A percentile compares a stretch with the other conserved stretches of the same genome.
phyloP scores from a whole-genome alignment of 2,329 filamentous ascomycete genomes.

The Emmonsia crescens region DNA sequence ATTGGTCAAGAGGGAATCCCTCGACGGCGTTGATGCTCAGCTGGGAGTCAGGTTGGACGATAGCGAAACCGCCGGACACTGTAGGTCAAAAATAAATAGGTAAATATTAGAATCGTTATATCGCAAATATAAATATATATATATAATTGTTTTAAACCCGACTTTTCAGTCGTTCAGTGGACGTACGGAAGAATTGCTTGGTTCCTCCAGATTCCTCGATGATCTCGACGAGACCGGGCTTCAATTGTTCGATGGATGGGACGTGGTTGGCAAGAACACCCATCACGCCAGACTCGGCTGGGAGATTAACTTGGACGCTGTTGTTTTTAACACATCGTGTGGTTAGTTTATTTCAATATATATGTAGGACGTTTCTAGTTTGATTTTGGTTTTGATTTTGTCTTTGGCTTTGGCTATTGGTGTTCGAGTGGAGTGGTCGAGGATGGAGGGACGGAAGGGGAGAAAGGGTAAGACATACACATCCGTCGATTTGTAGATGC shows the following conservation, averaged over 20 bases:
- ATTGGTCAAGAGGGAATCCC: constrained; percentile 88
- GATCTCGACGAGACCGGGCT: constrained; percentile 89
- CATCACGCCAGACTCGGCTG: constrained; percentile 97
- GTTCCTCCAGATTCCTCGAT: constrained; percentile 75
- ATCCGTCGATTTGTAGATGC: constrained; percentile 59
- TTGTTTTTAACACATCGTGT: constrained; percentile 50
- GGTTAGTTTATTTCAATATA: constrained; percentile 13
- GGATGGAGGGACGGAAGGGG: background rate
- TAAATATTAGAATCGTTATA: constrained; percentile 2
- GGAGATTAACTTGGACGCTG: constrained; percentile 92
- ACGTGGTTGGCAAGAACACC: constrained; percentile 99
- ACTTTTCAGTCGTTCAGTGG: background rate
- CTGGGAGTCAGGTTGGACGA: constrained; percentile 87
- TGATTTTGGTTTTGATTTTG: background rate
- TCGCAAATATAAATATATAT: background rate
- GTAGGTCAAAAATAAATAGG: constrained; percentile 3
- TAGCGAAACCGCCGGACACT: constrained; percentile 96
- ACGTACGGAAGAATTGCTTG: constrained; percentile 99
- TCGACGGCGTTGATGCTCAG: constrained; percentile 98
- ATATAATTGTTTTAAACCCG: background rate
- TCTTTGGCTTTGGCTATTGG: background rate
- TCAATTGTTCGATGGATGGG: constrained; percentile 96
- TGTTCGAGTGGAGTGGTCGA: background rate
- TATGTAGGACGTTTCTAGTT: background rate
- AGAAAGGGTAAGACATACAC: constrained; percentile 45